Base-by-base conservation (phyloP, 441 rosid genomes). In the Euphorbia corollata region DNA sequence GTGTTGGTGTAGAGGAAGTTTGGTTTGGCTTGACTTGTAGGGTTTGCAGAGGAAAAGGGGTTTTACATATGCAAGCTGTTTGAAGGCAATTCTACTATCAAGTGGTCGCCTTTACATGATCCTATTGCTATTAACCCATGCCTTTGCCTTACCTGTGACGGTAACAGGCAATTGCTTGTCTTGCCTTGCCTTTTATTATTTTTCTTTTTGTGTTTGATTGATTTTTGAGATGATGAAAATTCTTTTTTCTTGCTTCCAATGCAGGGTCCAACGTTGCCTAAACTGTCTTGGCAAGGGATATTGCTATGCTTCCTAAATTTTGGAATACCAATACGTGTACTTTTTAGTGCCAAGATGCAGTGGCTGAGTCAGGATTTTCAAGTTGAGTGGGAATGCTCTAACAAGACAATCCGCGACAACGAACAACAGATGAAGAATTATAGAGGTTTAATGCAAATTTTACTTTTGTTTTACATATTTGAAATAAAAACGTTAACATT, bases 61-160 rank as follows among this genome's bases (percentile, higher is more conserved):
- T 92, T 85, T 81, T 92, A 83, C 70, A 71, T 84, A 65, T 92
- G 98, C 85, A 92, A 85, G 80, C 47, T 89, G 55, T 92, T 96
- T 81, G 79, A 79, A 73, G 98, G 96, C 65, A 72, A 87, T 69
- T 84, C 92, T 51, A 79, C 83, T 5, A 72, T 92, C 10, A 61
- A 81, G 54, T 90, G 97, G 98, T 88, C 97, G 23, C 98, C 97
- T 24, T 68, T 90, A 75, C 82, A 78, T 74, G 96, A 90, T 69
- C 98, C 96, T 41, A 72, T 92, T 67, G 84, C 81, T 74, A 78
- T 88, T 69, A 88, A 85, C 75, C 93, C 96, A 47, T 85, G 91
- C 71, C 79, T 89, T 74, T 92, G 98, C 78, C 96, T 96, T 68
- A 88, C 96, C 13, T 92, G 96, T 66, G 95, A 89, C 68, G 98